Base-by-base conservation (phyloP, 2,329 filamentous ascomycete species). In the Diplodia mutila region DNA sequence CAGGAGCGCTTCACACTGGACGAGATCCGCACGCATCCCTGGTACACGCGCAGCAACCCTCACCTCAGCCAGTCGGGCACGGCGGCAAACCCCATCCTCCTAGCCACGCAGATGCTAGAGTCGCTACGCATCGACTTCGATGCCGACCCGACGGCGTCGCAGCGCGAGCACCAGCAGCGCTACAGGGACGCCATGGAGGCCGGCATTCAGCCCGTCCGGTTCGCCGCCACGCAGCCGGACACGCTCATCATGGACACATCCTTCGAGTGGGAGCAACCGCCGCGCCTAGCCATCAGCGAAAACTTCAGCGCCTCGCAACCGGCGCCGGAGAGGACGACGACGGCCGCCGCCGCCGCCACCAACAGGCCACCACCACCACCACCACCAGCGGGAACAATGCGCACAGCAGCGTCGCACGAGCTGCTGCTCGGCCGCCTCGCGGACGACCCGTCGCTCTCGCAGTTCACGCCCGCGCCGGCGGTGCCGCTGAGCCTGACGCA, bases 101-200 rank as follows among this genome's bases (percentile, higher is more conserved):
- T 99, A 55, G 95, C 95, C n/a, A 97, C 95, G 0, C 89, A 92
- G 75, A 97, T 99, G 92, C 89, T 99, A 66, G 92, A 97, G 76
- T 91, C 89, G 66, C 87, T 99, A 18, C 91, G 88, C 70, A 97
- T 99, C 76, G 92, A 97, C 78, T 94, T 98, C 75, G 89, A 85
- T 65, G 87, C 91, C 73, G 84, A 87, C 69, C 88, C 90, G 1
- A 83, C 87, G 4, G 81, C 85, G 14, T 84, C 83, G 2, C 81
- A 80, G 57, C 59, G 46, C 29, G 80, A 81, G 69, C 76, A 78
- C 37, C 80, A 73, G n/a, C 34, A 46, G 42, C 70, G 71, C 65
- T 86, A 74, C 65, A 75, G 73, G 67, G 80, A 77, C 65, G 70
- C 74, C 51, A 94, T 94, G 89, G 90, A 94, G 46, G 76, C 94